Base-by-base conservation (phyloP, 495 filamentous ascomycete genomes). In the Opeltia flavorubescens region DNA sequence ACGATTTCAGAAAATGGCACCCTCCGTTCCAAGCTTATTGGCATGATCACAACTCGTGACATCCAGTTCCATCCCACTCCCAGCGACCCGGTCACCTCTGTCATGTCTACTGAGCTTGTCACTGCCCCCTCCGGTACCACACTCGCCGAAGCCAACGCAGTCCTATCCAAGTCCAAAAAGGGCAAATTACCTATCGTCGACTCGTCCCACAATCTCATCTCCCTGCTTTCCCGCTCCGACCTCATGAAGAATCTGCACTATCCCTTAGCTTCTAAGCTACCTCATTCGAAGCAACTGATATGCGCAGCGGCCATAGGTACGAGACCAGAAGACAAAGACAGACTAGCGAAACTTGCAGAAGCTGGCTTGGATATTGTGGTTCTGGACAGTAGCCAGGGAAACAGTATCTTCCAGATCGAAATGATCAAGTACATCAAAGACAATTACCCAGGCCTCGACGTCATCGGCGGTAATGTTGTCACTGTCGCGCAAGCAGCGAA, bases 161-260 rank as follows among this genome's bases (percentile, higher is more conserved):
- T 96, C 55, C 82, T 99, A 18, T 81, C 84, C 57, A 77, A 81
- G 61, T 96, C 93, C 24, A 95, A 95, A 79, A 99, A 96, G 72
- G 91, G 91, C 66, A 99, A 99, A 70, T 80, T 99, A 39, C 91
- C 93, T 31, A 95, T 96, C 51, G 82, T 99, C 27, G 93, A 99
- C 63, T 63, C 75, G 30, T 30, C 43, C 6, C 67, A 81, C 24
- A 83, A 82, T 49, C 76, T 96, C 21, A 80, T 94, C 34, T 91
- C 91, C 26, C 81, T 99, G 62, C 85, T 99, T 55, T 95, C 89
- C 23, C 86, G 91, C 58, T 93, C 88, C 47, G 91, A 99, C 67
- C 70, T 99, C 63, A 95, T 89, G 73, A 99, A 99, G 76, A 99
- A 99, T 66, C 76, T 95, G 11, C 81, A 96, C 69, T 99, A 89